These are phyloP conservation scores for Ceriops zippeliana DNA, from an alignment of 345 rosid species.

Conservation along the genomic window DNA sequence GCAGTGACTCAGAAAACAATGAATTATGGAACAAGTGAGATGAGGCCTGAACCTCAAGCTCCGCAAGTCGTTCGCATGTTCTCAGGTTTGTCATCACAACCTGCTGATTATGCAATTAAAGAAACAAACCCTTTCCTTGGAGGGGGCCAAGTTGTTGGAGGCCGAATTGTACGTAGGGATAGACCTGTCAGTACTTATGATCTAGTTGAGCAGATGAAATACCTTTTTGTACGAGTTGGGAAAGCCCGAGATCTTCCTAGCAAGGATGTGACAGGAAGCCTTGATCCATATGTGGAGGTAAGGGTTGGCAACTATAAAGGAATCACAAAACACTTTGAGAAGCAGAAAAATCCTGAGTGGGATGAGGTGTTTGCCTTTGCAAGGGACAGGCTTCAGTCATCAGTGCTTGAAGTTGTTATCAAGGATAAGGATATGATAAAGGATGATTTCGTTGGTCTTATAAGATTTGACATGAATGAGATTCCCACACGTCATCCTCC, in stretches of 20 bases:
- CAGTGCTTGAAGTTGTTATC: slow-evolving; percentile 27
- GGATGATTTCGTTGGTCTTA: slow-evolving; percentile 29
- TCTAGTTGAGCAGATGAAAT: slow-evolving; percentile 34
- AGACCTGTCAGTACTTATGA: slow-evolving; percentile 26
- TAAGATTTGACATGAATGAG: slow-evolving; percentile 28
- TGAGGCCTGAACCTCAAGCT: slow-evolving; percentile 47
- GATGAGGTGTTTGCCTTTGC: slow-evolving; percentile 35
- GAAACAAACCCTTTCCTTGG: slow-evolving; percentile 33
- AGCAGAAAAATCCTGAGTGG: slow-evolving; percentile 29
- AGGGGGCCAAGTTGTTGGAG: slow-evolving; percentile 52
- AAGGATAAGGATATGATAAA: slow-evolving; percentile 28
- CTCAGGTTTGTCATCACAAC: slow-evolving; percentile 41
- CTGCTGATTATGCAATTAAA: slow-evolving; percentile 25
- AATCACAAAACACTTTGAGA: slow-evolving; percentile 24
- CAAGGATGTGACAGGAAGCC: slow-evolving; percentile 30
- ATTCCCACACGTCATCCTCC: slow-evolving; percentile 31
- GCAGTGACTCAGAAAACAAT: slow-evolving; percentile 26
- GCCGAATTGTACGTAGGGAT: slow-evolving; percentile 48
- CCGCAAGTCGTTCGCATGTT: slow-evolving; percentile 35
- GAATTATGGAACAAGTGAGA: slow-evolving; percentile 41
- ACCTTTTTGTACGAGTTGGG: slow-evolving; percentile 26
- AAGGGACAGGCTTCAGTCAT: slow-evolving; percentile 27
- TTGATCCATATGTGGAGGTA: slow-evolving; percentile 33
- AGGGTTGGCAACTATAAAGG: slow-evolving; percentile 34
- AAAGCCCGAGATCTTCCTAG: slow-evolving; percentile 30